Conservation (phyloP, 305 asterid species). For the Lippia alba region DNA sequence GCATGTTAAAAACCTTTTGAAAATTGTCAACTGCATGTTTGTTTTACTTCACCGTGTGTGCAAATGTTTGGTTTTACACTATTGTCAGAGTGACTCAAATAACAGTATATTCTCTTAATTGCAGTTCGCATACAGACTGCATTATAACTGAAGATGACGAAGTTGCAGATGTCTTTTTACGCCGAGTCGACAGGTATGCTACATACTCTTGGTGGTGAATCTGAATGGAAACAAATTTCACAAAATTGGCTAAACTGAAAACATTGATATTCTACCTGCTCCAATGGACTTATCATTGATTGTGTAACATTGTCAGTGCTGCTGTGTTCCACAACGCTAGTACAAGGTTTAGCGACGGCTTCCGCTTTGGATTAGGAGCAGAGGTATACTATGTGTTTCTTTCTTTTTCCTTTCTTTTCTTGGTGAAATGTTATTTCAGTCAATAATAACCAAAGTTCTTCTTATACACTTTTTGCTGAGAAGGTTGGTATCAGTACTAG, state of each 20-base stretch:
- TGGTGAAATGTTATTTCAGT: neutral
- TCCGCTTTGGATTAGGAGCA: conserved; percentile 96
- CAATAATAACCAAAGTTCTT: conserved; percentile 12
- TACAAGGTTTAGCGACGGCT: conserved; percentile 93
- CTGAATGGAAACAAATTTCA: no score
- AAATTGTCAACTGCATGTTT: conserved; percentile 19
- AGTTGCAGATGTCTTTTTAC: conserved; percentile 74
- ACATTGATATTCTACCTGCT: neutral
- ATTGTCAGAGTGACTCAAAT: conserved; percentile 16
- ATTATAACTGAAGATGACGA: conserved; percentile 78
- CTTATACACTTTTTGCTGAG: conserved; percentile 31
- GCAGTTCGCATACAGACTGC: conserved; percentile 95
- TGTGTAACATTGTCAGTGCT: conserved; percentile 63
- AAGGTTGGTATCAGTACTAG: conserved; percentile 98
- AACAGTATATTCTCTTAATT: conserved; percentile 30
- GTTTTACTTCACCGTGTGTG: neutral
- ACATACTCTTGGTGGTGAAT: neutral
- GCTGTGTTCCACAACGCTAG: conserved; percentile 98
- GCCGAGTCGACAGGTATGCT: conserved; percentile 85
- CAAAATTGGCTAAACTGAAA: neutral
- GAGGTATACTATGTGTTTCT: conserved; percentile 60
- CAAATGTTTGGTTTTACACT: neutral
- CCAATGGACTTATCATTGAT: conserved; percentile 16
- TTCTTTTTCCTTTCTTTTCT: neutral
- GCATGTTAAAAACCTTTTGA: conserved; percentile 43